Conservation (phyloP, 73 alveolate genomes). For the Tetrahymena borealis region DNA sequence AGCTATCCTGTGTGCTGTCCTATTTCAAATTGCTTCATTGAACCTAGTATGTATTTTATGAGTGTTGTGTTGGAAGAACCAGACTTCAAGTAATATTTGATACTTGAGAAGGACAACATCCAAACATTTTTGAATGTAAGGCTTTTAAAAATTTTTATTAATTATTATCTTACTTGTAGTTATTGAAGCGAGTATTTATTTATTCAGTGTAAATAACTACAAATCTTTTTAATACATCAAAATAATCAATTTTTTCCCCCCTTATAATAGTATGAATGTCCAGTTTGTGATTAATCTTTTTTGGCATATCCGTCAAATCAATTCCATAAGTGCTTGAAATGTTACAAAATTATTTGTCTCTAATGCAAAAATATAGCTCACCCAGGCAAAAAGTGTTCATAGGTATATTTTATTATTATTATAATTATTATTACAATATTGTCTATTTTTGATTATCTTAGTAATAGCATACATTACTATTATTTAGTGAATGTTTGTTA, state of each 20-base stretch:
- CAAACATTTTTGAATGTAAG: background rate
- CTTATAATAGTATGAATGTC: background rate
- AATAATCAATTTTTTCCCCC: background rate
- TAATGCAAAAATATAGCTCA: background rate
- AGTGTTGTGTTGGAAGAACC: background rate
- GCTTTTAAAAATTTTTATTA: background rate
- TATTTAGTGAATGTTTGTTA: no score
- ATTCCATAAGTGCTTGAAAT: background rate
- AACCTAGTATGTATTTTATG: background rate
- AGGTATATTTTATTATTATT: no score
- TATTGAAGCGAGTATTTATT: background rate
- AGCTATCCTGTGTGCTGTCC: background rate
- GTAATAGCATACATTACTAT: no score
- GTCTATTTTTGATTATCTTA: no score
- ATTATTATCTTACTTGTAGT: background rate
- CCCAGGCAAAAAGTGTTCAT: background rate
- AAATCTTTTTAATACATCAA: background rate
- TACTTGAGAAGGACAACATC: background rate
- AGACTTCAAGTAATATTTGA: background rate
- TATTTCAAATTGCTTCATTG: background rate
- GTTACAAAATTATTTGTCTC: background rate
- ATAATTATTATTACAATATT: no score
- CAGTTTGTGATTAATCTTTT: conserved; percentile 1
- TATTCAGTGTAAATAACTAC: background rate
- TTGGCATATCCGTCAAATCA: background rate